Conservation (phyloP, 768 basidiomycete species). For the Serendipita sp. region DNA sequence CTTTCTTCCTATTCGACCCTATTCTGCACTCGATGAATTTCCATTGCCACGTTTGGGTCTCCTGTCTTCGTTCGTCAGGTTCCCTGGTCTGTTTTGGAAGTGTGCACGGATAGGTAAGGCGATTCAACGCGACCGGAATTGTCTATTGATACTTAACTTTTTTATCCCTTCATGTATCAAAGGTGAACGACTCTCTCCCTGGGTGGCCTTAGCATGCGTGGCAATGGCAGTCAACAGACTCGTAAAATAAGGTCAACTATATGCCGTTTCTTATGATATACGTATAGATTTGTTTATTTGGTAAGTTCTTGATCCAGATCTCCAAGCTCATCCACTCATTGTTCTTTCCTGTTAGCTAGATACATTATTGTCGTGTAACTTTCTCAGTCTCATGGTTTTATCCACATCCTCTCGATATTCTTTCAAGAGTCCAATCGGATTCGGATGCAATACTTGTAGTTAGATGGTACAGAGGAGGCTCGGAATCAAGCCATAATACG, state of each 20-base stretch:
- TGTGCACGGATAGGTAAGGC: slow-evolving; percentile 82
- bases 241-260: too few species aligned
- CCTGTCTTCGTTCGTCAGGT: slow-evolving; percentile 28
- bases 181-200: slow-evolving; percentile 94
- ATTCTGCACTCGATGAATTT: too few species aligned
- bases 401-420: not conserved
- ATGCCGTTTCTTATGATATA: not conserved
- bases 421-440: not conserved
- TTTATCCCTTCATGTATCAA: not conserved
- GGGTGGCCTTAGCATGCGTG: slow-evolving; percentile 83
- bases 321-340: too few species aligned
- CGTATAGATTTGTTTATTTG: not conserved
- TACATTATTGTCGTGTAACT: not conserved
- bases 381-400: not conserved
- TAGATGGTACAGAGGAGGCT: not conserved
- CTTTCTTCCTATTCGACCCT: too few species aligned
- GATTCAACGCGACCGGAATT: not conserved
- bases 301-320: not conserved
- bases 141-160: not conserved
- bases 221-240: too few species aligned
- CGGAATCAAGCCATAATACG: too few species aligned
- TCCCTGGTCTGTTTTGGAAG: slow-evolving; percentile 88
- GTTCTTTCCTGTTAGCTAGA: not conserved
- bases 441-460: not conserved
- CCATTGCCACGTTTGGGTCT: too few species aligned